phyloP scores from a whole-genome alignment of 2,329 filamentous ascomycete species.

The Fusarium foetens region DNA sequence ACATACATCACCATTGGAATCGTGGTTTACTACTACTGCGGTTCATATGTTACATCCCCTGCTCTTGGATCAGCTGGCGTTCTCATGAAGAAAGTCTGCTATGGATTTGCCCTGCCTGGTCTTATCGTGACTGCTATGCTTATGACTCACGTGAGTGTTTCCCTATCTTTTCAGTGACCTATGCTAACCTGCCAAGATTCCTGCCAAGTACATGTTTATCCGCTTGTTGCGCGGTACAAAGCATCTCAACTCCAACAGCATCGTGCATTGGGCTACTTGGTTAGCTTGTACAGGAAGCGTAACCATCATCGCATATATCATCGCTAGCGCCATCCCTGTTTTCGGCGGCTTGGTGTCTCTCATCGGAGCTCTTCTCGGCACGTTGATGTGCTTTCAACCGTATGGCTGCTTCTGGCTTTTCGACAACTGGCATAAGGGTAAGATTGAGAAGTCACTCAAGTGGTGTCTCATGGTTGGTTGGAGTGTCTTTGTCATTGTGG shows the following conservation, averaged over 20 bases:
- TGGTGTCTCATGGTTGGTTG: conserved; percentile 29
- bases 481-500: conserved; percentile 23
- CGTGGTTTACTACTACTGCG: conserved; percentile 59
- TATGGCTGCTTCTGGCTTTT: conserved; percentile 46
- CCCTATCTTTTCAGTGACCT: fast-evolving
- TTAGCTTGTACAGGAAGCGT: conserved; percentile 44
- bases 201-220: conserved; percentile 32
- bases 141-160: conserved; percentile 43
- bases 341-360: conserved; percentile 46
- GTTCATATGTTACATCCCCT: conserved; percentile 57
- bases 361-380: conserved; percentile 45
- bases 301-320: conserved; percentile 43
- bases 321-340: conserved; percentile 39
- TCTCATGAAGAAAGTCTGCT: conserved; percentile 55
- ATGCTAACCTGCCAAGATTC: conserved; percentile 3
- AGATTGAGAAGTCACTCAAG: not conserved
- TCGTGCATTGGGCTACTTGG: conserved; percentile 48
- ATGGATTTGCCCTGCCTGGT: conserved; percentile 50
- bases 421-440: conserved; percentile 41
- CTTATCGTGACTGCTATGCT: conserved; percentile 42
- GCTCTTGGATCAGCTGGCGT: conserved; percentile 57
- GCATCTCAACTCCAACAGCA: conserved; percentile 45
- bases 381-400: conserved; percentile 45
- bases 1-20: conserved; percentile 48
- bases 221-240: conserved; percentile 42